Base-by-base conservation (phyloP, 2,329 filamentous ascomycete species). In the Neonectria hederae region DNA sequence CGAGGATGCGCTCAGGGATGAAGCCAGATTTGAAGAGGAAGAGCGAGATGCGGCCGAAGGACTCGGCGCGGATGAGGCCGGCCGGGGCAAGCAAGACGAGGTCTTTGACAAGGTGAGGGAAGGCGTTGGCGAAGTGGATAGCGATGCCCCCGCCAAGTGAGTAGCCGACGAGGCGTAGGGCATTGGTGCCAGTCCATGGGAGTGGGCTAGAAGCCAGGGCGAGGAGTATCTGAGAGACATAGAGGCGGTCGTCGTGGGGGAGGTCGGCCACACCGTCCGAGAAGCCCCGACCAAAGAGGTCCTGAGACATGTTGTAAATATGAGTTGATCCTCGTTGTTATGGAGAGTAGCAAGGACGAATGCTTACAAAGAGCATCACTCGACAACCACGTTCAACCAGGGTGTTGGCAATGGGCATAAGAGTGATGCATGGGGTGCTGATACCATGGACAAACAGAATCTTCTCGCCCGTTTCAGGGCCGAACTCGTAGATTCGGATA, bases 401-500 rank as follows among this genome's bases (percentile, higher is more conserved):
- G 21, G 83, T 84, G 70, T 89, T 83, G 28, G 92, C 91, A 35
- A 97, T 78, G 48, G 85, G 86, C 26, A 86, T 85, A 17, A 96
- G 82, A 1, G 92, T 89, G 71, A 94, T 86, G 76, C 91, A 93
- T 0, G 93, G 91, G 0, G 92, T 97, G 65, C 90, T 93, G 75
- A 97, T 95, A 48, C 93, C 93, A 76, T 97, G 93, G 9, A 97
- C 83, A 35, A 97, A 83, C 17, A 97, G 78, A 5, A 96, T 89
- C 72, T 92, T 94, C 49, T 86, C 84, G 8, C 93, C 93, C 58
- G 87, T 78, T 54, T 89, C 84, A 1, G 92, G 91, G 1, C 93
- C 93, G 80, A 91, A 97, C 81, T 97, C 93, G 75, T 96, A 96
- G 22, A 92, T 90, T 40, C 92, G 84, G 59, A 94, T 89, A 35